These are phyloP conservation scores for Yamadazyma epiphylla DNA, from an alignment of 1,139 yeast species.

Conservation along the genomic window DNA sequence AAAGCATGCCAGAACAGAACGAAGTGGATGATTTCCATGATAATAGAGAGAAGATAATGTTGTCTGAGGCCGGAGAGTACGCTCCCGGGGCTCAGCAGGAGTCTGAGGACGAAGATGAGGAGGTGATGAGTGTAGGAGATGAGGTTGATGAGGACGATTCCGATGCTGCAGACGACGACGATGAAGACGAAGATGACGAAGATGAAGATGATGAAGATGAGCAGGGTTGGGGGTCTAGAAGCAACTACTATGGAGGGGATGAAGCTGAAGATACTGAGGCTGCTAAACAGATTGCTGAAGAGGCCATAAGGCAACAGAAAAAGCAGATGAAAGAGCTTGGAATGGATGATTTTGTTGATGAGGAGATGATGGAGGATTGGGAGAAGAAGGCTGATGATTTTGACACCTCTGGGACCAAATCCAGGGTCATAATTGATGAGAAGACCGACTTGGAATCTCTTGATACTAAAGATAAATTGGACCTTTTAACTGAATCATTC, in stretches of 20 bases:
- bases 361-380: conserved; percentile 78
- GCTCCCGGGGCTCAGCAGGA: conserved; percentile 22
- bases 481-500: conserved; percentile 52
- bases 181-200: conserved; percentile 31
- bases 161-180: conserved; percentile 25
- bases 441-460: conserved; percentile 32
- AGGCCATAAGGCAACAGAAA: conserved; percentile 84
- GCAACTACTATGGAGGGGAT: conserved; percentile 81
- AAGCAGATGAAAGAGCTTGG: conserved; percentile 76
- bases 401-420: conserved; percentile 21
- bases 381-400: conserved; percentile 33
- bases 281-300: conserved; percentile 77
- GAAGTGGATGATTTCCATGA: conserved; percentile 74
- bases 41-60: conserved; percentile 57
- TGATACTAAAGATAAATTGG: conserved; percentile 40
- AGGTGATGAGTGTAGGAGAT: conserved; percentile 22
- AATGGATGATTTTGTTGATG: conserved; percentile 81
- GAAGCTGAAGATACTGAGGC: conserved; percentile 72
- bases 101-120: conserved; percentile 30
- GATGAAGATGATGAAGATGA: conserved; percentile 40
- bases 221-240: conserved; percentile 77
- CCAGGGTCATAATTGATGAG: conserved; percentile 21
- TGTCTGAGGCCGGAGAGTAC: conserved; percentile 55
- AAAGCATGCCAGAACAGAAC: conserved; percentile 39
- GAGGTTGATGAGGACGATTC: conserved; percentile 24